phyloP scores from a whole-genome alignment of 164 flowering plant genomes.

The Chimonanthus salicifolius region DNA sequence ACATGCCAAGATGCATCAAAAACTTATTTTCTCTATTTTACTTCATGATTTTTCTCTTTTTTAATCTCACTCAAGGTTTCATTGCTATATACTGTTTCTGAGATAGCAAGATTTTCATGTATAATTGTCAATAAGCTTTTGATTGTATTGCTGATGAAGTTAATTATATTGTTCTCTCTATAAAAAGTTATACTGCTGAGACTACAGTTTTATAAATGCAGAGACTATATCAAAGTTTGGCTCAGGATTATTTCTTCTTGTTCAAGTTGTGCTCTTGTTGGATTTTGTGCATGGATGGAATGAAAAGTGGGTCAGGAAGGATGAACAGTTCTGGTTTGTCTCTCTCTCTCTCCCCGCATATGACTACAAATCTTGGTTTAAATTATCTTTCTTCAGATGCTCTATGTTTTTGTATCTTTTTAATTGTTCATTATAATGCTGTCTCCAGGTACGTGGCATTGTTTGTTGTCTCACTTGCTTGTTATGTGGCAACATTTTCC shows the following conservation, averaged over 20 bases:
- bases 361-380: background rate
- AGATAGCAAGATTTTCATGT: background rate
- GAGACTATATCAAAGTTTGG: conserved; percentile 90
- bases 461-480: conserved; percentile 75
- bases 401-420: background rate
- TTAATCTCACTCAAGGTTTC: background rate
- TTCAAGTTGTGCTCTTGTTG: conserved; percentile 95
- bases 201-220: conserved; percentile 30
- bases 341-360: background rate
- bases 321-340: conserved; percentile 93
- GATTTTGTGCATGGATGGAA: conserved; percentile 99
- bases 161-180: background rate
- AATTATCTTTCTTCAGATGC: background rate
- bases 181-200: background rate
- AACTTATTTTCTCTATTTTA: background rate
- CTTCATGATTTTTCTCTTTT: background rate
- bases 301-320: conserved; percentile 92
- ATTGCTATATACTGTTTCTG: background rate
- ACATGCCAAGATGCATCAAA: background rate
- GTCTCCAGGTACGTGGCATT: conserved; percentile 76
- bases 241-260: conserved; percentile 90
- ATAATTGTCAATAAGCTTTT: background rate
- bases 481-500: conserved; percentile 64
- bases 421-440: background rate
- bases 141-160: background rate